phyloP scores from a whole-genome alignment of 2,329 filamentous ascomycete genomes.

The Zasmidium cellare region DNA sequence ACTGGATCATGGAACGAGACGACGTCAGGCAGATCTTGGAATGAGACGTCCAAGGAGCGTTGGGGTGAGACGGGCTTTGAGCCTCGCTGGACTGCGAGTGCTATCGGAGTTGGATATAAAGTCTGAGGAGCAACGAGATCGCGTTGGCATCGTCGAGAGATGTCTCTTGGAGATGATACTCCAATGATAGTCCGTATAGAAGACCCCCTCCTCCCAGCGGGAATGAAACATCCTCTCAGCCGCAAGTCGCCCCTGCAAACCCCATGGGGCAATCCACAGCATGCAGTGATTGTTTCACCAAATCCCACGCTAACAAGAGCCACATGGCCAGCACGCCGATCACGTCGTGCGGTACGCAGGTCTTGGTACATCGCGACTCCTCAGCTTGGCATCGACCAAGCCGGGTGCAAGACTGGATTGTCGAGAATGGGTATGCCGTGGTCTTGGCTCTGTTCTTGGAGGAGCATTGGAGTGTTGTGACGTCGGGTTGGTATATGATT shows the following conservation, averaged over 20 bases:
- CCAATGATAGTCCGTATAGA: no score
- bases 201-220: no score
- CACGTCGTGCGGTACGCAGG: not conserved
- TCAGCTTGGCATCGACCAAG: conserved; percentile 13
- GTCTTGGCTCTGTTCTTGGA: conserved; percentile 9
- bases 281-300: not conserved
- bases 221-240: no score
- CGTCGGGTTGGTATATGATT: not conserved
- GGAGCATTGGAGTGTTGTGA: not conserved
- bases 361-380: conserved; percentile 5
- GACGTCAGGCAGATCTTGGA: not conserved
- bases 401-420: conserved; percentile 2
- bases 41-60: not conserved
- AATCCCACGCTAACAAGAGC: not conserved
- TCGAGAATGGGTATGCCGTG: conserved; percentile 7
- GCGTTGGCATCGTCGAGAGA: no score
- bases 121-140: no score
- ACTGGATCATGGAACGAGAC: not conserved
- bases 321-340: not conserved
- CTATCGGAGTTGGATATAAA: not conserved
- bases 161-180: no score
- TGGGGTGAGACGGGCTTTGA: not conserved
- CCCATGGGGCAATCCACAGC: not conserved
- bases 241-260: not conserved
- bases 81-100: not conserved